Evolutionary conservation across 2,329 filamentous ascomycete species (phyloP), one percentile per base, ranked within the genome.

Genomic region (Gremmenia infestans): DNA sequence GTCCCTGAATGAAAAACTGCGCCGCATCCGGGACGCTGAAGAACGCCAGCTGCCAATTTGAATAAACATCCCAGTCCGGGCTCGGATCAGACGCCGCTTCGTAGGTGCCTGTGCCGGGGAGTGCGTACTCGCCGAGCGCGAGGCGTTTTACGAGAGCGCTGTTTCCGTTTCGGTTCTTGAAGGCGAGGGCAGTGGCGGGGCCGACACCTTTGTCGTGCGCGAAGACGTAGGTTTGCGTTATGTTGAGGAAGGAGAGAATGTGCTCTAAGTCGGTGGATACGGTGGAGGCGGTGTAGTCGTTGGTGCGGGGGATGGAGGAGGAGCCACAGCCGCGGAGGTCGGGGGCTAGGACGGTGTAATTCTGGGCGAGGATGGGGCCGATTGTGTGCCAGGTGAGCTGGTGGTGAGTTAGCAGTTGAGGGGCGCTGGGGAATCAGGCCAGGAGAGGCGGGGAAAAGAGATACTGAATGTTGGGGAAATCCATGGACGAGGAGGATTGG

Each of bases 271-370:
- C 67, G 15, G 66, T 64, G 55, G 74, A 76, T 35, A 71, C 39
- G 14, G 50, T 32, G 17, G 14, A 14, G 19, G 40, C 4, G 19
- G 40, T 45, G 19, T 45, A 45, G 19, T 45, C 40, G 40, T 5
- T 11, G 40, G n/a, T 19, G 9, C 40, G 15, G 9, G 40, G 40
- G 19, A 45, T 45, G 25, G 52, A 54, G 12, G 55, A 56, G 2
- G 66, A 55, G 19, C 78, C 78, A 55, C 80, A 80, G 22, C 78
- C 78, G 19, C 78, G 76, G 12, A 81, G 70, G 60, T 81, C 78
- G 3, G 76, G 64, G 2, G 75, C 63, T 6, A 81, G 61, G 9
- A 80, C 59, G 0, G 69, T 74, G 69, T 73, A 81, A 3, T 63
- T 60, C 15, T 65, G 60, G 0, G 67, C 60, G 0, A 81, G 70